phyloP scores from a whole-genome alignment of 2,329 filamentous ascomycete genomes.

The Cytospora schulzeri region DNA sequence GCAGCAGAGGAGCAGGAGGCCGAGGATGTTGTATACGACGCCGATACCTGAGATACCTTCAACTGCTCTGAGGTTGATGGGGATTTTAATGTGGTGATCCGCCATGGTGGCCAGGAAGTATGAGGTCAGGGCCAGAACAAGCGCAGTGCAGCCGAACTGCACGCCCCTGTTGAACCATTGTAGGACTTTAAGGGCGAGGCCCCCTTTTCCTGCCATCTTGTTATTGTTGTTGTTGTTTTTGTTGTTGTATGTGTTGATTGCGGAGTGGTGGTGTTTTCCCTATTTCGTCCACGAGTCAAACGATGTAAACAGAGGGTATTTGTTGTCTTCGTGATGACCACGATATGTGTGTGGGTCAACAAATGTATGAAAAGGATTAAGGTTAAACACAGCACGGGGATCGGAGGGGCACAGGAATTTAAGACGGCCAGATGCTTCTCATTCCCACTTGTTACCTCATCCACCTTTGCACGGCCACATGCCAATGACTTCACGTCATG shows the following conservation, averaged over 20 bases:
- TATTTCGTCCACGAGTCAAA: neutral
- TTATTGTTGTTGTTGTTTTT: conserved; percentile 39
- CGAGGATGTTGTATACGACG: conserved; percentile 72
- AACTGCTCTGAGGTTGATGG: conserved; percentile 69
- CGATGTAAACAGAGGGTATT: neutral
- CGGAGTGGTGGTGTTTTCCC: neutral
- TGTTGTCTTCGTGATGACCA: neutral
- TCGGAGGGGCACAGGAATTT: conserved; percentile 15
- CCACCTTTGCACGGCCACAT: neutral
- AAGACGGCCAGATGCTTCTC: conserved; percentile 4
- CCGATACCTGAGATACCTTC: conserved; percentile 76
- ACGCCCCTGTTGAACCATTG: conserved; percentile 74
- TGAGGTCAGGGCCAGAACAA: conserved; percentile 78
- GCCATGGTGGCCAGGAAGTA: conserved; percentile 80
- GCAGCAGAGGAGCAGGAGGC: conserved; percentile 76
- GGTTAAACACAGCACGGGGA: conserved; percentile 11
- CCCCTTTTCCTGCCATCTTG: conserved; percentile 58
- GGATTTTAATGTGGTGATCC: conserved; percentile 65
- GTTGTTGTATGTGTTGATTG: neutral
- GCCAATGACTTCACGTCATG: neutral
- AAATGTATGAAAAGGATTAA: neutral
- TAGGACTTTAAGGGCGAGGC: conserved; percentile 65
- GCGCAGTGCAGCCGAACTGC: conserved; percentile 70
- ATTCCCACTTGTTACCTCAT: neutral
- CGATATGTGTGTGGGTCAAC: neutral